Evolutionary conservation across 1,139 yeast genomes (phyloP), one percentile per base, ranked within the genome.

Genomic region (Groenewaldozyma sp.): DNA sequence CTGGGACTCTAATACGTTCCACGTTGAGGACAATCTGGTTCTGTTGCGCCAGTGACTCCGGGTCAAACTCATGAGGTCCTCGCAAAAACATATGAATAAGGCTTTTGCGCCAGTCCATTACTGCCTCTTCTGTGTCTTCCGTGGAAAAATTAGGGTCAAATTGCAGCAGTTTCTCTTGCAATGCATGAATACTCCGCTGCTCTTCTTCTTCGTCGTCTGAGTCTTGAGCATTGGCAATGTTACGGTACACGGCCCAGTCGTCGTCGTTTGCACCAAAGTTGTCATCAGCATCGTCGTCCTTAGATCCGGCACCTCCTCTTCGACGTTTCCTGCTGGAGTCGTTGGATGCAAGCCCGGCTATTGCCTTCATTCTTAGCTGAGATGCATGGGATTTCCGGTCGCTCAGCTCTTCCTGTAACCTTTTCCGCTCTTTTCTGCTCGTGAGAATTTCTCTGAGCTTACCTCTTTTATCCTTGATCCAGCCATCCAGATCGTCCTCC

Each of bases 191-290:
- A 31, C 71, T 75, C 42, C 76, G 75, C 47, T 80, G 83, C 39
- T 76, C 82, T 42, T 82, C 94, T 44, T 78, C 75, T 39, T 80
- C 78, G 49, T 78, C 88, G 45, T 80, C 88, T 40, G 74, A 77
- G 47, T 84, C 81, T 19, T 78, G 78, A 11, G 72, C 79, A 46
- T 76, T 78, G 17, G 87, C 76, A 38, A 87, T 81, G 53, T 86
- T 94, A 52, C 94, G 73, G 58, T 91, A 91, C 18, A 87, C 78
- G 31, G 82, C 75, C 97, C 97, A 91, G 59, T 91, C 98, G 41
- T 83, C 95, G 56, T 91, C 98, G 54, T 87, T 81, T 3, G 96
- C 91, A 44, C 97, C 97, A 62, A 91, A 91, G 0, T 88, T 86
- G 60, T 88, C 97, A 54, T 80, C 87, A 10, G 94, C 94, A 57